These are phyloP conservation scores for Ramalina intermedia DNA, from an alignment of 495 filamentous ascomycete genomes.

Conservation along the genomic window DNA sequence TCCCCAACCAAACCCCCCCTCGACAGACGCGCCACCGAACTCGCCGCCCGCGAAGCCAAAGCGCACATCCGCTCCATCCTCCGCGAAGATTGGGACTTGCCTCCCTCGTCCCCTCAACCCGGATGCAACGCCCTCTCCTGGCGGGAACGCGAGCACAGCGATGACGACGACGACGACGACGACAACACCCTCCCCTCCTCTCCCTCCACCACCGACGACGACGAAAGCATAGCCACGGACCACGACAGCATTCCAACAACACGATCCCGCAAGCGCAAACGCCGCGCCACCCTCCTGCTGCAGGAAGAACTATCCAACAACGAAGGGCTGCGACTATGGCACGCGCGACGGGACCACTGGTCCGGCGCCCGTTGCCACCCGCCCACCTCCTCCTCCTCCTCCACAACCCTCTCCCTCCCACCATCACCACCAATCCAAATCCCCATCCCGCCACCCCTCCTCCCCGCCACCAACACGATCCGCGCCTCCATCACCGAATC, in stretches of 20 bases:
- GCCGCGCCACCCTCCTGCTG: slow-evolving; percentile 47
- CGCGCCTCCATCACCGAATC: slow-evolving; percentile 55
- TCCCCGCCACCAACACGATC: slow-evolving; percentile 54
- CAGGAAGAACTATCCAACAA: slow-evolving; percentile 75
- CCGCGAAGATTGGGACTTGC: slow-evolving; percentile 7
- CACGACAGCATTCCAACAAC: not conserved
- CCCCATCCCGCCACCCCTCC: slow-evolving; percentile 48
- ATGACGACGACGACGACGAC: slow-evolving; percentile 15
- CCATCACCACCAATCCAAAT: slow-evolving; percentile 32
- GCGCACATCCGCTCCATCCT: slow-evolving; percentile 16
- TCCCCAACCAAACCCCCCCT: too few relatives aligned
- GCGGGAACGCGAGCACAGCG: slow-evolving; percentile 23
- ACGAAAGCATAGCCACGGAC: too few relatives aligned
- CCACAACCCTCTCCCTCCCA: not conserved
- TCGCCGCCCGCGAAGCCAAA: slow-evolving; percentile 20
- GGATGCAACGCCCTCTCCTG: slow-evolving; percentile 16
- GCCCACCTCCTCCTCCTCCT: not conserved
- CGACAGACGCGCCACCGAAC: slow-evolving; percentile 1
- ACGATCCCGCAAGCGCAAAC: not conserved
- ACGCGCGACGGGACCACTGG: slow-evolving; percentile 69
- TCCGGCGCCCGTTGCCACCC: slow-evolving; percentile 42
- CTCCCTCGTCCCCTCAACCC: slow-evolving; percentile 3
- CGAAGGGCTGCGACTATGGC: slow-evolving; percentile 60
- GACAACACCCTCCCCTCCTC: slow-evolving; percentile 12
- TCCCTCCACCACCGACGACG: slow-evolving; percentile 10